Conservation (phyloP, 73 alveolate species). For the Tetrahymena malaccensis region DNA sequence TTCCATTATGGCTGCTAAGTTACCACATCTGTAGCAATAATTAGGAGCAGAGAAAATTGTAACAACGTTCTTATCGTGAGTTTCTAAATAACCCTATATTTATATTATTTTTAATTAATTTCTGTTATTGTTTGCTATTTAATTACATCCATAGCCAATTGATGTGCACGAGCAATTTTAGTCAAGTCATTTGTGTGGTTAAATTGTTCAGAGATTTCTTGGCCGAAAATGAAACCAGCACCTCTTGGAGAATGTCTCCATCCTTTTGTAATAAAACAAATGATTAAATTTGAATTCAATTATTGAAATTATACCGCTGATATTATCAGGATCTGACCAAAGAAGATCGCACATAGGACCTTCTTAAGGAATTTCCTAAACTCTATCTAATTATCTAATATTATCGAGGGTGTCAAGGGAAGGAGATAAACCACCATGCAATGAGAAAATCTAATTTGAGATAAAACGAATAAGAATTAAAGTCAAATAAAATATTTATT, state of each 20-base stretch:
- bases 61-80: conserved; percentile 62
- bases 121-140: neutral
- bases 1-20: conserved; percentile 68
- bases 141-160: conserved; percentile 65
- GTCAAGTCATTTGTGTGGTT: conserved; percentile 56
- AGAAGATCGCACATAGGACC: conserved; percentile 89
- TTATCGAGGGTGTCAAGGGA: conserved; percentile 40
- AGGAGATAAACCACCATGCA: conserved; percentile 64
- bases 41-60: conserved; percentile 75
- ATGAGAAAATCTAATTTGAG: conserved; percentile 30
- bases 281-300: neutral
- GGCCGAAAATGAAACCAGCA: conserved; percentile 73
- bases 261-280: conserved; percentile 1
- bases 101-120: neutral
- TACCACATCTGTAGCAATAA: conserved; percentile 81
- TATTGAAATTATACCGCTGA: neutral
- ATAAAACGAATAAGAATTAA: neutral
- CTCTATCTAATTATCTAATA: conserved; percentile 36
- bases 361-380: conserved; percentile 76
- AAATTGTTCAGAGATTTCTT: conserved; percentile 63
- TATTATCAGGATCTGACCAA: conserved; percentile 93
- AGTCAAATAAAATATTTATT: too few relatives aligned
- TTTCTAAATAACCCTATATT: conserved; percentile 50
- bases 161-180: conserved; percentile 73
- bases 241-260: conserved; percentile 88